These are phyloP conservation scores for Kwoniella shivajii DNA, from an alignment of 1,284 basidiomycete species.

Conservation along the genomic window DNA sequence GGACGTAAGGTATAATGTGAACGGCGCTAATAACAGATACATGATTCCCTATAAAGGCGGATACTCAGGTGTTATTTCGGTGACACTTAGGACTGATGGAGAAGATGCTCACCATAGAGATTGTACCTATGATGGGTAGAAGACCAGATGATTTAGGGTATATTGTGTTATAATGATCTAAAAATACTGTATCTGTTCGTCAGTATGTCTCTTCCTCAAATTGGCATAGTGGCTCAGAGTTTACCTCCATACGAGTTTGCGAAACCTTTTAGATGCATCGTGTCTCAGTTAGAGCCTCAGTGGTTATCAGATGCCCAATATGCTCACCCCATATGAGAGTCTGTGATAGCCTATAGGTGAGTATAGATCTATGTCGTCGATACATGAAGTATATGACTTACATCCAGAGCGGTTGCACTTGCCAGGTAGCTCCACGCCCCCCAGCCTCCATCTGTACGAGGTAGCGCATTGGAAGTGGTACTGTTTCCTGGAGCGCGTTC, in stretches of 20 bases:
- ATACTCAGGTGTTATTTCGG: too few species aligned
- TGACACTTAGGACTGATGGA: too few species aligned
- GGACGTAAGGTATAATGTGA: conserved; percentile 24
- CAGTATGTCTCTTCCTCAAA: neutral
- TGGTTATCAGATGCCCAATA: neutral
- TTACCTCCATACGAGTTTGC: conserved; percentile 30
- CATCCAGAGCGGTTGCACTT: conserved; percentile 27
- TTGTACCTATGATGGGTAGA: conserved; percentile 26
- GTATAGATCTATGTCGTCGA: neutral
- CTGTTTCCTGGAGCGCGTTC: neutral
- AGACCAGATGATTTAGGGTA: conserved; percentile 18
- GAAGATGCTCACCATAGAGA: conserved; percentile 22
- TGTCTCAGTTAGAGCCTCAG: neutral
- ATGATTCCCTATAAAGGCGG: conserved; percentile 30
- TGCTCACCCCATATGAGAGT: conserved; percentile 31
- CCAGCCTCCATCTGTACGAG: conserved; percentile 28
- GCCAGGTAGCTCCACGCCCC: conserved; percentile 31
- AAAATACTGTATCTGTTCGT: conserved; percentile 25
- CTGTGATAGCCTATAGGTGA: neutral
- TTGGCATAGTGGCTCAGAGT: neutral
- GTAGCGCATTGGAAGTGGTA: conserved; percentile 5
- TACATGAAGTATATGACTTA: conserved; percentile 2
- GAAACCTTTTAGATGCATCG: conserved; percentile 17
- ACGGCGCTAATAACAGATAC: conserved; percentile 30
- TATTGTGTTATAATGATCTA: conserved; percentile 23